Evolutionary conservation across 108 stramenopile genomes (phyloP).

Genomic region (Cyclotella distinguenda): DNA sequence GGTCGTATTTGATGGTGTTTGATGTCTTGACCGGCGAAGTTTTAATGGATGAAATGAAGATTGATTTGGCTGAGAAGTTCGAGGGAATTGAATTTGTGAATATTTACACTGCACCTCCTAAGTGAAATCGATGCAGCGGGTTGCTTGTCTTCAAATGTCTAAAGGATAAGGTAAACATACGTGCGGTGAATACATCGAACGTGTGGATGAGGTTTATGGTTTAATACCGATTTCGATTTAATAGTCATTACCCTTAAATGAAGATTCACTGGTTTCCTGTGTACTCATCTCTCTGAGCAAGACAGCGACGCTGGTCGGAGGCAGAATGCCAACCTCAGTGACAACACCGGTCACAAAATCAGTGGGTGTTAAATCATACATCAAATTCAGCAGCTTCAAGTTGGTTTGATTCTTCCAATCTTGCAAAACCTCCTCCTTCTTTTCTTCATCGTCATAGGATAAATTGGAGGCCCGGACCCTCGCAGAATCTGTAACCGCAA

Average conservation of each 20-base stretch:
- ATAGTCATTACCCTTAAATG: conserved; percentile 29
- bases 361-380: conserved; percentile 97
- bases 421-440: conserved; percentile 41
- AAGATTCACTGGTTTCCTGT: conserved; percentile 42
- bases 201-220: neutral
- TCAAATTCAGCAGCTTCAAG: conserved; percentile 82
- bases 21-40: conserved; percentile 88
- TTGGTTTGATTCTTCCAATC: conserved; percentile 50
- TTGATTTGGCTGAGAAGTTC: conserved; percentile 83
- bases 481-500: conserved; percentile 48
- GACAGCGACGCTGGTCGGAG: conserved; percentile 95
- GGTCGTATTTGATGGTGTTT: conserved; percentile 90
- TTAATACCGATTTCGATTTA: neutral
- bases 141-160: neutral
- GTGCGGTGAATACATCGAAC: neutral
- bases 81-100: conserved; percentile 95
- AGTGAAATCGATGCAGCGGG: conserved; percentile 10
- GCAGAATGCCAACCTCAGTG: conserved; percentile 97
- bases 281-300: conserved; percentile 93
- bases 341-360: conserved; percentile 94
- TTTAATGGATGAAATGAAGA: conserved; percentile 85
- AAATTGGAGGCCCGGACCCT: conserved; percentile 41
- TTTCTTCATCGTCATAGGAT: conserved; percentile 19
- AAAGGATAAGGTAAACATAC: too few species aligned
- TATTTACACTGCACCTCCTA: conserved; percentile 59